Conservation (phyloP, 164 flowering plant genomes). For the Nymphaea colorata region DNA sequence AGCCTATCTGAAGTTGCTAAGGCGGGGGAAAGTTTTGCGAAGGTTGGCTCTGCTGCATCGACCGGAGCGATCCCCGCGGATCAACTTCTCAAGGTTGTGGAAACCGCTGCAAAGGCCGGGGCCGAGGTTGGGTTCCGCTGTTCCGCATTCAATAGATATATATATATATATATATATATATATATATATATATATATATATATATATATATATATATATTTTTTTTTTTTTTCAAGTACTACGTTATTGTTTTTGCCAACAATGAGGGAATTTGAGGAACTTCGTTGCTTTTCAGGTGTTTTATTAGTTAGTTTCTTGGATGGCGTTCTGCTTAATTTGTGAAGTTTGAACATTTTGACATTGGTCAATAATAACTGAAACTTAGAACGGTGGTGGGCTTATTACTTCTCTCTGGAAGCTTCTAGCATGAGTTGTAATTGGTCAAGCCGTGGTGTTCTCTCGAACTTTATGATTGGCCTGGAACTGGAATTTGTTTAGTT, state of each 20-base stretch:
- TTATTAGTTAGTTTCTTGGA: not conserved
- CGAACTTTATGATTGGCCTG: too few relatives aligned
- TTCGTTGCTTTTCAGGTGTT: not conserved
- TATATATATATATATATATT: not conserved
- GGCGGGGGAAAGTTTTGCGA: constrained; percentile 25
- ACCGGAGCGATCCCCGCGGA: constrained; percentile 57
- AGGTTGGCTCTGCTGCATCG: constrained; percentile 42
- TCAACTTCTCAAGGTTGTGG: constrained; percentile 59
- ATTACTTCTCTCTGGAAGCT: too few relatives aligned
- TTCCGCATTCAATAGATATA: not conserved
- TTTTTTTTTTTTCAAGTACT: too few relatives aligned
- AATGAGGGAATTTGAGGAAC: not conserved
- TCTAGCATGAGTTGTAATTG: too few relatives aligned
- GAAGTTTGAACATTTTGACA: too few relatives aligned
- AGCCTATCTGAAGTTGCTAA: constrained; percentile 33
- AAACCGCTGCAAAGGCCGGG: constrained; percentile 71
- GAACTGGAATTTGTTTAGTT: too few relatives aligned
- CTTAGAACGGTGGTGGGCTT: too few relatives aligned
- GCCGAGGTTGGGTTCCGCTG: constrained; percentile 41
- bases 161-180: not conserved
- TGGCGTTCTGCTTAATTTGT: not conserved
- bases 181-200: not conserved
- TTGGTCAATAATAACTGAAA: too few relatives aligned
- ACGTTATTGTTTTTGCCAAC: too few relatives aligned
- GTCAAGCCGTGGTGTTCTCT: too few relatives aligned